These are phyloP conservation scores for Penicillium sp. DNA, from an alignment of 2,329 filamentous ascomycete genomes.

Conservation along the genomic window DNA sequence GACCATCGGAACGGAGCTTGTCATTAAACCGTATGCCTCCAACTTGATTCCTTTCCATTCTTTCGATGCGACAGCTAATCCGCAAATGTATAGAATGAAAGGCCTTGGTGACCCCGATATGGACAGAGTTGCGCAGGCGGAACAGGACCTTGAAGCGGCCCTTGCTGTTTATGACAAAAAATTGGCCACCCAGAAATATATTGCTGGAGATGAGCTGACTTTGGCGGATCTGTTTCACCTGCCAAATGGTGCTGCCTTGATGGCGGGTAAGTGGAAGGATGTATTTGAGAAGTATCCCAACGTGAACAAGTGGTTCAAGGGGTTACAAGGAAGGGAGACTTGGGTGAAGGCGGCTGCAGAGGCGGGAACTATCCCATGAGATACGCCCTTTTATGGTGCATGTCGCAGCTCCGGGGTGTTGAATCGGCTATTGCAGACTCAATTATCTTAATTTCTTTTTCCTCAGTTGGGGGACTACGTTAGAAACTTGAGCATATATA, in stretches of 20 bases:
- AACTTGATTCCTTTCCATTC: not conserved
- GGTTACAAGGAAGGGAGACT: not conserved
- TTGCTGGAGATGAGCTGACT: conserved; percentile 23
- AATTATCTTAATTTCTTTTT: too few relatives aligned
- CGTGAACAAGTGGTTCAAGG: not conserved
- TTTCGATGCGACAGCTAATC: not conserved
- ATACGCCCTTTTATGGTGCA: too few relatives aligned
- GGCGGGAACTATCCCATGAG: not conserved
- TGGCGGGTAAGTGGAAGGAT: not conserved
- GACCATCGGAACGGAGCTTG: conserved; percentile 20
- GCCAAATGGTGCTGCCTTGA: conserved; percentile 7
- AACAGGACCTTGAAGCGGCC: not conserved
- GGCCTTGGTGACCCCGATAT: not conserved
- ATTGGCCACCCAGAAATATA: conserved; percentile 25
- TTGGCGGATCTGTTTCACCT: conserved; percentile 19
- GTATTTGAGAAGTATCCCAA: not conserved
- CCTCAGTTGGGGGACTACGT: too few relatives aligned
- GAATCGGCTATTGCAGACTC: too few relatives aligned
- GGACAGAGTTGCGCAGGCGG: not conserved
- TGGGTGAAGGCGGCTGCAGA: not conserved
- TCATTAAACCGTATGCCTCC: conserved; percentile 12
- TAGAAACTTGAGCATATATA: too few relatives aligned
- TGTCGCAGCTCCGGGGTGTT: too few relatives aligned
- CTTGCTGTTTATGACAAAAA: conserved; percentile 19
- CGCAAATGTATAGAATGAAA: not conserved